Conservation (phyloP, 352 stramenopile species). For the Pseudoperonospora humuli region DNA sequence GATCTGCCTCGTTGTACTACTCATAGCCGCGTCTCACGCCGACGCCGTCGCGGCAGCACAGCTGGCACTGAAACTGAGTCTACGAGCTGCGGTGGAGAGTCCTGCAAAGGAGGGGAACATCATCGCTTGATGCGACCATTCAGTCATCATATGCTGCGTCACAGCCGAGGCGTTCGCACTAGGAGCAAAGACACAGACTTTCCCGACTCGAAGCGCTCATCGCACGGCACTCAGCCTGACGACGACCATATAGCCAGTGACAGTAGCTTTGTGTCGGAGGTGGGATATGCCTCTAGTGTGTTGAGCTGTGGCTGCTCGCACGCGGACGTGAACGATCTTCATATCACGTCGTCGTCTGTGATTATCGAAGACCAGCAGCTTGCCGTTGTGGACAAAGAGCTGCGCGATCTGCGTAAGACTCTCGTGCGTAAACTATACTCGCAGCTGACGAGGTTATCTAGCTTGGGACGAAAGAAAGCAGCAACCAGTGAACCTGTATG, state of each 20-base stretch:
- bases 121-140: conserved; percentile 2
- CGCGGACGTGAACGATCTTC: conserved; percentile 29
- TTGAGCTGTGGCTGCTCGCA: conserved; percentile 43
- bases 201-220: conserved; percentile 28
- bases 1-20: conserved; percentile 33
- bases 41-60: conserved; percentile 29
- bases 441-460: conserved; percentile 39
- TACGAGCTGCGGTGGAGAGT: conserved; percentile 10
- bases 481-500: conserved; percentile 2
- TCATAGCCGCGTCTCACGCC: conserved; percentile 27
- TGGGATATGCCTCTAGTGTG: conserved; percentile 28
- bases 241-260: conserved; percentile 34
- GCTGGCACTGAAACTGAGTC: conserved; percentile 24
- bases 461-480: conserved; percentile 24
- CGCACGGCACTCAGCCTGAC: conserved; percentile 24
- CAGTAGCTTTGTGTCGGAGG: conserved; percentile 28
- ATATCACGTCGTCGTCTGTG: conserved; percentile 33
- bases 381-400: conserved; percentile 55
- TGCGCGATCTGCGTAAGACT: conserved; percentile 53
- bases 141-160: conserved; percentile 13
- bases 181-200: conserved; percentile 12
- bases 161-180: conserved; percentile 4
- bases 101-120: conserved; percentile 8
- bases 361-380: conserved; percentile 64
- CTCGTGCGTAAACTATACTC: conserved; percentile 53